Conservation (phyloP, 169 alveolate genomes). For the Neospora caninum region DNA sequence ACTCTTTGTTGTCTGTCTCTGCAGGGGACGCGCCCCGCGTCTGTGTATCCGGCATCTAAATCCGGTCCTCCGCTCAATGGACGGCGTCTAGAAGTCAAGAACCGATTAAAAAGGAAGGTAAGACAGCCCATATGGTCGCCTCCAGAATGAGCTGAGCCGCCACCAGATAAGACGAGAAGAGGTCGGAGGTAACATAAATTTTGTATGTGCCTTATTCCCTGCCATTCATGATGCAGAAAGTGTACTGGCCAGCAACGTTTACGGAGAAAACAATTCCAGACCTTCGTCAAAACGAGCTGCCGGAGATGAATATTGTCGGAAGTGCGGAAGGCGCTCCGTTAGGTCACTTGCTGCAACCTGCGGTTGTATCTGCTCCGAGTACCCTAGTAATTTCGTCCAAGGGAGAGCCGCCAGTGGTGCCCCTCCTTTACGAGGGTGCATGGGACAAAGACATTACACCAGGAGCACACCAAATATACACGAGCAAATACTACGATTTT, state of each 20-base stretch:
- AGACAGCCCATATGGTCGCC: not conserved
- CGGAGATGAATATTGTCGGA: not conserved
- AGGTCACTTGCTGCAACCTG: too few species aligned
- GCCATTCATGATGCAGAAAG: not conserved
- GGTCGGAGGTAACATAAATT: too few species aligned
- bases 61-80: not conserved
- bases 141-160: too few species aligned
- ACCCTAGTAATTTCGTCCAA: not conserved
- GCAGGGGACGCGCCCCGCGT: slow-evolving; percentile 18
- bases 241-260: not conserved
- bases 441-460: not conserved
- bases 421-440: not conserved
- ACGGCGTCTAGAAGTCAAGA: not conserved
- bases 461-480: too few species aligned
- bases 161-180: too few species aligned
- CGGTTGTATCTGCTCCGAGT: too few species aligned
- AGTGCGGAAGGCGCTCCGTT: too few species aligned
- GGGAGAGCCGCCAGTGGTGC: not conserved
- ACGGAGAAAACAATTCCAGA: not conserved
- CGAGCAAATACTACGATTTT: not conserved
- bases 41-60: not conserved
- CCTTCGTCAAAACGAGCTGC: not conserved
- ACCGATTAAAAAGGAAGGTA: not conserved
- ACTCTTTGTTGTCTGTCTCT: too few species aligned
- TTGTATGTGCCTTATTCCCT: too few species aligned